A percentile compares a stretch with the other conserved stretches of the same genome.
phyloP scores from a whole-genome alignment of 1,139 yeast species.

The Debaryomycetaceae sp. region DNA sequence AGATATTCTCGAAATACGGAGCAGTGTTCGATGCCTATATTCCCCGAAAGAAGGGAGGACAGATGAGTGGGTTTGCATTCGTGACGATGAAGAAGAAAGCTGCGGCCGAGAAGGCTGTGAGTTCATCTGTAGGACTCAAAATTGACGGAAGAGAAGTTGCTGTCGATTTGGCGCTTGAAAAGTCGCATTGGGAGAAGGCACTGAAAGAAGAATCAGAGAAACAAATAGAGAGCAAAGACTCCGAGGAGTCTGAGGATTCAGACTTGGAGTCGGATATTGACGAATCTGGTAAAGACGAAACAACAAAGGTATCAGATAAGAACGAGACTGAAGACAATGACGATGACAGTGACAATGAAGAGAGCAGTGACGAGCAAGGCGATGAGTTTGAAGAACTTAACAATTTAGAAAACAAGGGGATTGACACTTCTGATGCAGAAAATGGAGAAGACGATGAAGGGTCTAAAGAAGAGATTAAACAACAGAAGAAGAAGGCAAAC shows the following conservation, averaged over 20 bases:
- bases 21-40: constrained; percentile 86
- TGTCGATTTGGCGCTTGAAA: constrained; percentile 90
- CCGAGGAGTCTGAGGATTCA: constrained; percentile 9
- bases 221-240: constrained; percentile 29
- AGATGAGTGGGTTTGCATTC: constrained; percentile 93
- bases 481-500: constrained; percentile 43
- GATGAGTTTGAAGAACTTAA: constrained; percentile 30
- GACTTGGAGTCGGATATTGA: constrained; percentile 14
- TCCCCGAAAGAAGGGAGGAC: constrained; percentile 85
- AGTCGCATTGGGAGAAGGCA: constrained; percentile 67
- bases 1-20: constrained; percentile 74
- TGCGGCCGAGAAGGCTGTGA: constrained; percentile 80
- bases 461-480: constrained; percentile 28
- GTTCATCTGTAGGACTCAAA: constrained; percentile 67
- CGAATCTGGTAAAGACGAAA: constrained; percentile 12
- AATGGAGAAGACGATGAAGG: constrained; percentile 27
- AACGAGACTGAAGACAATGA: constrained; percentile 34
- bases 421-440: constrained; percentile 24
- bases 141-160: constrained; percentile 91
- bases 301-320: constrained; percentile 20
- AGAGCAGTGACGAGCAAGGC: constrained; percentile 20
- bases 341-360: constrained; percentile 20
- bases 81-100: constrained; percentile 81
- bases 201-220: constrained; percentile 41
- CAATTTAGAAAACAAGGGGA: constrained; percentile 16